Conservation (phyloP, 805 yeast genomes). For the Cyberlindnera sargentensis region DNA sequence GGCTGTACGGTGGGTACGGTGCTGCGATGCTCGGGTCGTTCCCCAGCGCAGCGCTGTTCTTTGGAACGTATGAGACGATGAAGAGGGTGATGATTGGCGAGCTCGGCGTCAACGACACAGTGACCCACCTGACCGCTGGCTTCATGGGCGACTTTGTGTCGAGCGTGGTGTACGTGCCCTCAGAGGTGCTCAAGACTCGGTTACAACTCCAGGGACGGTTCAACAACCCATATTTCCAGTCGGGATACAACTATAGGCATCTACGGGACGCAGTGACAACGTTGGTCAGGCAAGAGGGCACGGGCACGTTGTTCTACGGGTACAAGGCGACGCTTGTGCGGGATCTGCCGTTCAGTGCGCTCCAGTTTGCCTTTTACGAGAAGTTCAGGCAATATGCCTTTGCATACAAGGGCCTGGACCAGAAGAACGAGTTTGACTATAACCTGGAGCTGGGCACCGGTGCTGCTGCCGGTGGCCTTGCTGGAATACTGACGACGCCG, state of each 20-base stretch:
- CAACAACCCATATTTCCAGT: conserved; percentile 69
- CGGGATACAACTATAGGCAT: conserved; percentile 85
- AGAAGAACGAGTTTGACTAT: conserved; percentile 43
- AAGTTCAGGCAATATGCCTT: conserved; percentile 61
- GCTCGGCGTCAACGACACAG: conserved; percentile 63
- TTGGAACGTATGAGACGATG: conserved; percentile 79
- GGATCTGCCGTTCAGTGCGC: conserved; percentile 92
- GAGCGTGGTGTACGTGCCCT: conserved; percentile 86
- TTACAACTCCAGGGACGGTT: conserved; percentile 85
- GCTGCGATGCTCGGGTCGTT: conserved; percentile 92
- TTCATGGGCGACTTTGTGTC: conserved; percentile 90
- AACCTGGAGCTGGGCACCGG: conserved; percentile 74
- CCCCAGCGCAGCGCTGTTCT: conserved; percentile 92
- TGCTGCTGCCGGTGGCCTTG: conserved; percentile 92
- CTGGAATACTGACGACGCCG: conserved; percentile 87
- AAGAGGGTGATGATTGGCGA: conserved; percentile 66
- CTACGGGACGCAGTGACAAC: conserved; percentile 62
- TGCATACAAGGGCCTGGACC: conserved; percentile 24
- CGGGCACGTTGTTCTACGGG: conserved; percentile 73
- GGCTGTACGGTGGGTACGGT: conserved; percentile 85
- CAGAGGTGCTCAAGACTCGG: conserved; percentile 90
- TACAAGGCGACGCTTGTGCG: conserved; percentile 90
- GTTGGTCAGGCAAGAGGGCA: conserved; percentile 65
- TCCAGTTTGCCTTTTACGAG: conserved; percentile 95
- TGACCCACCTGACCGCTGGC: conserved; percentile 79